Base-by-base conservation (phyloP, 75 land plant genomes). In the Larix kaempferi region DNA sequence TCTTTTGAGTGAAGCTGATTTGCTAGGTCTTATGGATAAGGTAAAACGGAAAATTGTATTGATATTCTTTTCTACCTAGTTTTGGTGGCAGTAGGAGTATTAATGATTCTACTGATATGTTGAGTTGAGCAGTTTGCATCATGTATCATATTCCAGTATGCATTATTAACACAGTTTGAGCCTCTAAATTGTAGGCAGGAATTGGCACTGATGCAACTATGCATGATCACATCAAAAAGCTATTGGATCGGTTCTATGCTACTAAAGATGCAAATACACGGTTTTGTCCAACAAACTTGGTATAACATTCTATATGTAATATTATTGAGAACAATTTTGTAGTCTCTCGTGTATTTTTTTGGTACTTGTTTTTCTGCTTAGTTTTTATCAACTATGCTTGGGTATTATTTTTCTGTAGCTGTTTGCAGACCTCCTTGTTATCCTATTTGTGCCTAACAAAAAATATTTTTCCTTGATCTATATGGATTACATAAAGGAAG, bases 161-260 rank as follows among this genome's bases (percentile, higher is more conserved):
- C 11, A 37, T 39, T 14, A 71, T 26, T 67, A 17, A 73, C 78
- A 39, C 73, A 69, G 33, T 61, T 65, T 16, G 29, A 19, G 19
- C 71, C 15, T 26, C 33, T 27, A 22, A 54, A 39, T 75, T 71
- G 49, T 76, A 95, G 98, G 93, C 95, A 35, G 98, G 98, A 49
- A 97, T 97, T 79, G 99, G 99, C 27, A 97, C 99, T 59, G 99
- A 97, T 94, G 99, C 99, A 57, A 97, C 99, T 65, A 97, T 97
- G 99, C 99, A 97, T 86, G 99, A 97, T 81, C 99, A 97, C 89
- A 97, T 97, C 22, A 97, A 95, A 78, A 97, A 97, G 87, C 84
- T 94, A 44, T 85, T 97, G 79, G 99, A 97, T 83, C 85, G 99
- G 15, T 90, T 81, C 78, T 97, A 97, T 89, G 99, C 89, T 74